phyloP scores from a whole-genome alignment of 805 yeast genomes.

The Lipomyces mesembrius region DNA sequence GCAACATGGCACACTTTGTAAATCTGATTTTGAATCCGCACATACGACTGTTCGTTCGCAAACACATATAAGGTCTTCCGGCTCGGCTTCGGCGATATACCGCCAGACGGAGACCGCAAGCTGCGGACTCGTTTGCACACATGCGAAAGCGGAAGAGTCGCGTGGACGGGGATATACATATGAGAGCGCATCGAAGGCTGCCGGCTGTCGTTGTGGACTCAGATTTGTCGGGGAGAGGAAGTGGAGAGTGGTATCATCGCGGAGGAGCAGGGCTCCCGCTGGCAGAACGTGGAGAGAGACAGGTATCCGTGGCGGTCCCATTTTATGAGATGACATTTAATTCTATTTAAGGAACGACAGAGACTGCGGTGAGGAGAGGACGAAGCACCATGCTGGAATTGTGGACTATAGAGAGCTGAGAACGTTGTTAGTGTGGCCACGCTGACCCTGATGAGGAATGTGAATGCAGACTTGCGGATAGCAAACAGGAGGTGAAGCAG shows the following conservation, averaged over 20 bases:
- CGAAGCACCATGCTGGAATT: neutral
- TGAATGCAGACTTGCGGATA: neutral
- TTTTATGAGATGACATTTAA: neutral
- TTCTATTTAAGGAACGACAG: neutral
- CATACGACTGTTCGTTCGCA: conserved; percentile 24
- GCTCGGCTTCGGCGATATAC: conserved; percentile 16
- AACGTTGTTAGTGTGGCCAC: neutral
- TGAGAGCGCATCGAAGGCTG: conserved; percentile 31
- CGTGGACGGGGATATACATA: conserved; percentile 29
- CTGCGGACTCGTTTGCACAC: conserved; percentile 27
- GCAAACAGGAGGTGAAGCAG: neutral
- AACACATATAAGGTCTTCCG: conserved; percentile 32
- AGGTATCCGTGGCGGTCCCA: neutral
- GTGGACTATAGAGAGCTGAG: no score
- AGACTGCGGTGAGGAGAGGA: neutral
- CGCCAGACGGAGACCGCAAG: conserved; percentile 31
- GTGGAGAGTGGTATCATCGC: conserved; percentile 31
- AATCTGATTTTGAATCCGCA: neutral
- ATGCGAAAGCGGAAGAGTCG: conserved; percentile 28
- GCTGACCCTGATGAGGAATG: neutral
- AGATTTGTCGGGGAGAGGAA: conserved; percentile 32
- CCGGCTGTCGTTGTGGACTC: conserved; percentile 32
- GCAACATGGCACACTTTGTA: conserved; percentile 10
- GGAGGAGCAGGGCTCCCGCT: conserved; percentile 29
- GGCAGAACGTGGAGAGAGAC: conserved; percentile 31